Percentiles rank a stretch among this genome's conserved stretches.
These are phyloP conservation scores for Colletotrichum destructivum DNA, from an alignment of 2,329 filamentous ascomycete species.

Conservation along the genomic window DNA sequence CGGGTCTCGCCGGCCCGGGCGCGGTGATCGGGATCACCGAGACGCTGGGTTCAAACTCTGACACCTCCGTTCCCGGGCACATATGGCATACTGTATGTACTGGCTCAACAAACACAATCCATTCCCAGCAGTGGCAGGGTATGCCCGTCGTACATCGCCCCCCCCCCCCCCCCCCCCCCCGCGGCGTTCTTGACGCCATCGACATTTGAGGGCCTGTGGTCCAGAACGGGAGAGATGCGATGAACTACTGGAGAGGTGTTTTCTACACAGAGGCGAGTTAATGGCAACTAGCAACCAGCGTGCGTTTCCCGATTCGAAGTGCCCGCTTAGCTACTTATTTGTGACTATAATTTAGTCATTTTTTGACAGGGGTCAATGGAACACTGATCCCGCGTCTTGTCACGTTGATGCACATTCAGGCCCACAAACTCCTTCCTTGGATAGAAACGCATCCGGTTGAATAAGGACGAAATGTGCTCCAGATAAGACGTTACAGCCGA, in stretches of 20 bases:
- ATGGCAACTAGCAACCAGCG: not conserved
- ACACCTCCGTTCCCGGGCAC: not conserved
- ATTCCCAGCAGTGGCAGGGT: conserved; percentile 7
- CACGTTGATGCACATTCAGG: not conserved
- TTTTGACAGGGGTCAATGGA: not conserved
- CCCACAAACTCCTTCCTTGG: no score
- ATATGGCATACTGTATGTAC: conserved; percentile 11
- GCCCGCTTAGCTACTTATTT: no score
- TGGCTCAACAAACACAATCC: not conserved
- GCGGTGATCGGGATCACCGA: conserved; percentile 8
- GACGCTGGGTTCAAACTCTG: conserved; percentile 18
- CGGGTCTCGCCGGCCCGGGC: conserved; percentile 13
- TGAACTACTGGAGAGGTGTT: conserved; percentile 2
- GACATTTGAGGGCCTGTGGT: no score
- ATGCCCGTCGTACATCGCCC: not conserved
- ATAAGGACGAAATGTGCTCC: not conserved
- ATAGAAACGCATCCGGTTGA: not conserved
- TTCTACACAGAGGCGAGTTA: no score
- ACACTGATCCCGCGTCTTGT: no score
- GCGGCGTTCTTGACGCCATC: not conserved
- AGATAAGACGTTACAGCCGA: not conserved
- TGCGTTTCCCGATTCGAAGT: no score
- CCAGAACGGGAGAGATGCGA: conserved; percentile 6
- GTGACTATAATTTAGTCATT: no score
- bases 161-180: not conserved